phyloP scores from a whole-genome alignment of 768 basidiomycete genomes.

The Termitomyces sp. region DNA sequence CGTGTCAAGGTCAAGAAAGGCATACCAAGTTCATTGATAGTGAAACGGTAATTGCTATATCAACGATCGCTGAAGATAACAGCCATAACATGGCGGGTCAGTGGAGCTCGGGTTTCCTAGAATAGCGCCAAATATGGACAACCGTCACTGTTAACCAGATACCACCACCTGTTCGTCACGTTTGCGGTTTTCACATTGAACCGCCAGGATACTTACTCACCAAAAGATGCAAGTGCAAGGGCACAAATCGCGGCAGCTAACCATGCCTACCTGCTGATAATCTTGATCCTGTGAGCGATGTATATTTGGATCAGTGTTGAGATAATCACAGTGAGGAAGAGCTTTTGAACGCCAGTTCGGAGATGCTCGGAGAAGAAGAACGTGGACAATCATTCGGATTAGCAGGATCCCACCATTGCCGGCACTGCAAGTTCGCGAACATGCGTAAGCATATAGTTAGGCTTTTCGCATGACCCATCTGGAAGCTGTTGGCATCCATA shows the following conservation, averaged over 20 bases:
- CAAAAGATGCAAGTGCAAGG: slow-evolving; percentile 32
- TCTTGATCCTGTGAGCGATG: slow-evolving; percentile 39
- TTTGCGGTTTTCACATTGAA: not conserved
- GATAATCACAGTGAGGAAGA: slow-evolving; percentile 24
- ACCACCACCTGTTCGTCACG: slow-evolving; percentile 29
- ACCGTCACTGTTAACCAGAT: slow-evolving; percentile 37
- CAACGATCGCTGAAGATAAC: slow-evolving; percentile 36
- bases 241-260: slow-evolving; percentile 27
- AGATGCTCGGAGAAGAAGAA: not conserved
- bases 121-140: slow-evolving; percentile 30
- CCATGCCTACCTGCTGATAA: slow-evolving; percentile 36
- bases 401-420: no score
- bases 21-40: slow-evolving; percentile 35
- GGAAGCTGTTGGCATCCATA: no score
- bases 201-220: slow-evolving; percentile 16
- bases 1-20: not conserved
- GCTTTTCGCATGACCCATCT: no score
- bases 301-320: slow-evolving; percentile 48
- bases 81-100: slow-evolving; percentile 44
- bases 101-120: slow-evolving; percentile 40
- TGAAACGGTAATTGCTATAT: slow-evolving; percentile 37
- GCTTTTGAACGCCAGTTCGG: not conserved
- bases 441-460: no score
- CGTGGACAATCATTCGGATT: not conserved
- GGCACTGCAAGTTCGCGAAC: no score